Evolutionary conservation across 805 yeast species (phyloP).

Genomic region (Priceomyces haplophilus): DNA sequence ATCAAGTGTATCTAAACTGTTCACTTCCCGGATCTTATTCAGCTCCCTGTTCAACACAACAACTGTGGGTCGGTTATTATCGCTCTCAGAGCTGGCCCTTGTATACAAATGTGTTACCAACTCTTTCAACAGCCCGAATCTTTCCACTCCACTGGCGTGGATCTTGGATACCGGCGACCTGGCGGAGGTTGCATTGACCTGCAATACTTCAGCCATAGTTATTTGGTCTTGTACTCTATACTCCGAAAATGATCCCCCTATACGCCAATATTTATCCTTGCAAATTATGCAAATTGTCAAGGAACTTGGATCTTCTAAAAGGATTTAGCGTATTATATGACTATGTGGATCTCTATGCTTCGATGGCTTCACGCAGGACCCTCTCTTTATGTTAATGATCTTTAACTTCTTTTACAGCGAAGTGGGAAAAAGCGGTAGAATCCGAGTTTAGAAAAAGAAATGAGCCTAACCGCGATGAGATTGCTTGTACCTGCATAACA

Average conservation of each 20-base stretch:
- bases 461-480: not conserved
- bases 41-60: conserved; percentile 16
- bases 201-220: conserved; percentile 1
- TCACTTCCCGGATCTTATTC: conserved; percentile 1
- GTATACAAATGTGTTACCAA: conserved; percentile 25
- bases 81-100: conserved; percentile 33
- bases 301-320: not conserved
- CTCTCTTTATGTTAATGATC: not conserved
- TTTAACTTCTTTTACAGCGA: not conserved
- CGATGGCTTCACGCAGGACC: not conserved
- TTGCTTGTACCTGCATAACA: too few relatives aligned
- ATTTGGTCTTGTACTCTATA: not conserved
- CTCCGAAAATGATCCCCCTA: not conserved
- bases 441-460: conserved; percentile 1
- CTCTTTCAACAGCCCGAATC: conserved; percentile 10
- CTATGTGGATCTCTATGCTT: not conserved
- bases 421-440: not conserved
- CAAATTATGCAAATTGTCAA: too few relatives aligned
- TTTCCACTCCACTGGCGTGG: not conserved
- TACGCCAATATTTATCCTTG: not conserved
- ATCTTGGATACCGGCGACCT: conserved; percentile 1
- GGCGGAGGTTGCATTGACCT: conserved; percentile 2
- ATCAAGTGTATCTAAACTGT: conserved; percentile 22
- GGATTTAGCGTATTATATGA: not conserved
- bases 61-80: conserved; percentile 30